These are phyloP conservation scores for Pisolithus marmoratus DNA, from an alignment of 768 basidiomycete genomes.

Conservation along the genomic window DNA sequence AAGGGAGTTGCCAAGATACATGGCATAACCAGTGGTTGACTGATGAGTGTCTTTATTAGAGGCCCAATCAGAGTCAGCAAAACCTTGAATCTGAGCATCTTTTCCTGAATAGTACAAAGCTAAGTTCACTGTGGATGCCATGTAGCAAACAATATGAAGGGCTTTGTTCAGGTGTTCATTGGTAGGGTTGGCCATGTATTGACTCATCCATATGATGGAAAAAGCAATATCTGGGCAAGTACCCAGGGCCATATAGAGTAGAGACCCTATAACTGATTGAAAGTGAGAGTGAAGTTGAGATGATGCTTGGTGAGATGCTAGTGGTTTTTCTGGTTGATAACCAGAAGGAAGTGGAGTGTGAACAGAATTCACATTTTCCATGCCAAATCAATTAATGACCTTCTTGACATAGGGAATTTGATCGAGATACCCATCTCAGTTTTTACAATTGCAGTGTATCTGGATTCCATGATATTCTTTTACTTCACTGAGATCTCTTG, in stretches of 20 bases:
- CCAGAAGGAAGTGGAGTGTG: conserved; percentile 6
- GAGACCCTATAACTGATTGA: conserved; percentile 19
- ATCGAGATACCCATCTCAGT: background rate
- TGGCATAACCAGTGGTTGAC: too few relatives aligned
- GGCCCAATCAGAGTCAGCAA: too few relatives aligned
- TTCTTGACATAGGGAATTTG: conserved; percentile 10
- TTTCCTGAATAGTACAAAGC: too few relatives aligned
- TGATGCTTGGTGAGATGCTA: too few relatives aligned
- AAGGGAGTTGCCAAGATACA: too few relatives aligned
- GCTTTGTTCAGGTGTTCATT: background rate
- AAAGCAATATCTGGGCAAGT: conserved; percentile 28
- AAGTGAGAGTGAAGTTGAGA: background rate
- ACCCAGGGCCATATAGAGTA: conserved; percentile 24
- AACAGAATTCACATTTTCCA: conserved; percentile 3
- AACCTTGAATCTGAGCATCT: too few relatives aligned
- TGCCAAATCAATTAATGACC: conserved; percentile 1
- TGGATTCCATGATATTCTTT: background rate
- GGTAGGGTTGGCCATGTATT: conserved; percentile 6
- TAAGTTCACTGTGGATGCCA: background rate
- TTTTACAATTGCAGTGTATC: background rate
- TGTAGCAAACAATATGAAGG: background rate
- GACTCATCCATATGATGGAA: conserved; percentile 18
- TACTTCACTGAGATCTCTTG: background rate
- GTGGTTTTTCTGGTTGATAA: too few relatives aligned
- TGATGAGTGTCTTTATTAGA: too few relatives aligned